Conservation (phyloP, 139 green algal genomes). For the Chlamydomonas urium region DNA sequence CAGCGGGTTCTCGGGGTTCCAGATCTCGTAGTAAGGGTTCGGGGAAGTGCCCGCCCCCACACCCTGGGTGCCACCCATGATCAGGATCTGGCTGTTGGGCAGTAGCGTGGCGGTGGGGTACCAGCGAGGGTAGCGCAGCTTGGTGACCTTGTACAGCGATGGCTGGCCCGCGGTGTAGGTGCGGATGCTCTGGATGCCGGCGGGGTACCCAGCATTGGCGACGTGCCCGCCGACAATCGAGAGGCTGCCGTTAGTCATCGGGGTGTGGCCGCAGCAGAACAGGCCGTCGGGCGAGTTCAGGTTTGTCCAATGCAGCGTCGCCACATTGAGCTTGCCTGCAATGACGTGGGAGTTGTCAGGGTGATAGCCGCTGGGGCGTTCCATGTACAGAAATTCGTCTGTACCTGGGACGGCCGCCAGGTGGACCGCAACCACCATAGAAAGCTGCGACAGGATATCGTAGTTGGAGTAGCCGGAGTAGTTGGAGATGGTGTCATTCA, state of each 20-base stretch:
- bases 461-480: too few relatives aligned
- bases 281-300: slow-evolving; percentile 22
- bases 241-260: slow-evolving; percentile 10
- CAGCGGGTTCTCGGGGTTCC: slow-evolving; percentile 9
- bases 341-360: slow-evolving; percentile 27
- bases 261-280: slow-evolving; percentile 35
- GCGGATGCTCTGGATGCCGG: slow-evolving; percentile 21
- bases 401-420: slow-evolving; percentile 28
- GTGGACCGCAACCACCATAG: slow-evolving; percentile 37
- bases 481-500: too few relatives aligned
- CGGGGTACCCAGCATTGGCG: slow-evolving; percentile 6
- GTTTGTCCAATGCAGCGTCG: neutral
- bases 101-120: slow-evolving; percentile 34
- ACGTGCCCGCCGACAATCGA: slow-evolving; percentile 6
- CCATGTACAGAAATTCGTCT: slow-evolving; percentile 36
- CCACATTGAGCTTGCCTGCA: slow-evolving; percentile 19
- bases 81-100: slow-evolving; percentile 21
- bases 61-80: slow-evolving; percentile 42
- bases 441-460: neutral
- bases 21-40: slow-evolving; percentile 39
- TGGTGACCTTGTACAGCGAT: slow-evolving; percentile 2
- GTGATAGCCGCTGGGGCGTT: slow-evolving; percentile 37
- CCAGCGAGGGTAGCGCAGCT: slow-evolving; percentile 10
- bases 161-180: neutral
- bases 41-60: slow-evolving; percentile 28